phyloP scores from a whole-genome alignment of 1,284 basidiomycete species.

The Cryptococcus sp. region DNA sequence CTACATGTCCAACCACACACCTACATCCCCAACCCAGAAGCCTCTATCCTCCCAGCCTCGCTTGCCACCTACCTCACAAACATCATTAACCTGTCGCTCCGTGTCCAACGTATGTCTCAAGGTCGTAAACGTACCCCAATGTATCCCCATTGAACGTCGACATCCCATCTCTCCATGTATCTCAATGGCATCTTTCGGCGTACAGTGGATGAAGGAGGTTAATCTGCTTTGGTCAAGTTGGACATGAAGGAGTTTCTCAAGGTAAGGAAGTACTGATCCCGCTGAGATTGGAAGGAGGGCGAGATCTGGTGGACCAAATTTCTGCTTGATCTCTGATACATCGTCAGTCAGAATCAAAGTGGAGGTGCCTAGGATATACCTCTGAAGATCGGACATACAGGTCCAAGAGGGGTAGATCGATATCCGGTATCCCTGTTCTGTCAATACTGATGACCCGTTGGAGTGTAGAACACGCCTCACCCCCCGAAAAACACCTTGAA shows the following conservation, averaged over 20 bases:
- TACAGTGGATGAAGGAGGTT: constrained; percentile 1
- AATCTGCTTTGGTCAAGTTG: neutral
- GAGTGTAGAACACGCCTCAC: neutral
- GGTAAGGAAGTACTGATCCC: constrained; percentile 5
- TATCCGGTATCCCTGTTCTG: constrained; percentile 5
- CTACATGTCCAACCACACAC: too few species aligned
- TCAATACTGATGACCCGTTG: neutral
- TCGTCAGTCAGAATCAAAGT: neutral
- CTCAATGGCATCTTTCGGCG: constrained; percentile 4
- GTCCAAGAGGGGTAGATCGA: neutral
- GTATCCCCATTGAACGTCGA: neutral
- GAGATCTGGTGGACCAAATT: constrained; percentile 4
- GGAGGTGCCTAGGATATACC: constrained; percentile 4
- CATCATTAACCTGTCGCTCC: neutral
- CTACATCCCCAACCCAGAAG: too few species aligned
- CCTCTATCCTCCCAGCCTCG: too few species aligned
- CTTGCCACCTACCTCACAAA: too few species aligned
- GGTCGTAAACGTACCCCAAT: constrained; percentile 8
- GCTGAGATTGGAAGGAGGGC: constrained; percentile 8
- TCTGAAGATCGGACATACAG: constrained; percentile 15
- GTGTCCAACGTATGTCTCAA: neutral
- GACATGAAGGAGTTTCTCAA: constrained; percentile 1
- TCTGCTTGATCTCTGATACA: neutral
- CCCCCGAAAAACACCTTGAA: neutral
- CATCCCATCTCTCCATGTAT: neutral